Conservation (phyloP, 2,329 filamentous ascomycete species). For the Penicillium oxalicum region DNA sequence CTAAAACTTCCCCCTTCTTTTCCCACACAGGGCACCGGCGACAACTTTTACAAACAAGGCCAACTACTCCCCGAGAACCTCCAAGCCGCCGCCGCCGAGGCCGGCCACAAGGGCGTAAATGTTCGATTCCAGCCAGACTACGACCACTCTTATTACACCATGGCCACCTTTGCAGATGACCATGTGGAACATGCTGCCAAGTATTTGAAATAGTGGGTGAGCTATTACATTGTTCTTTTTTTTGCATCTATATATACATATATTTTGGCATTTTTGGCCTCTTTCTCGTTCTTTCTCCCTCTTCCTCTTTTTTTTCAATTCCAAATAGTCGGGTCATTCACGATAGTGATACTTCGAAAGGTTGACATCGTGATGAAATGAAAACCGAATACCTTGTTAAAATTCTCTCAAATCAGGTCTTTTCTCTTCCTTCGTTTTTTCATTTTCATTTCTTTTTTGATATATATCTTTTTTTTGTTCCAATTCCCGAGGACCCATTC, state of each 20-base stretch:
- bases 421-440: constrained; percentile 5
- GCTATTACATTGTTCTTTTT: constrained; percentile 5
- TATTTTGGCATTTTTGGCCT: background rate
- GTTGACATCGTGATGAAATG: no score
- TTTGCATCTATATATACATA: background rate
- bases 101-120: constrained; percentile 64
- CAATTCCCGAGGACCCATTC: background rate
- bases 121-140: constrained; percentile 85
- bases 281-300: no score
- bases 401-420: background rate
- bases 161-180: constrained; percentile 82
- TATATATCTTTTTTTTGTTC: constrained; percentile 4
- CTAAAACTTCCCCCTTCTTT: background rate
- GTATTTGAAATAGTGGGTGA: constrained; percentile 57
- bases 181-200: constrained; percentile 90
- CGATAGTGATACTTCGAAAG: no score
- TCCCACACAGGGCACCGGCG: constrained; percentile 65
- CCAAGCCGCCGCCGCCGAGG: constrained; percentile 67
- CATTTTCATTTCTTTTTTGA: constrained; percentile 5
- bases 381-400: no score
- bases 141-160: constrained; percentile 97
- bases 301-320: no score
- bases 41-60: constrained; percentile 93
- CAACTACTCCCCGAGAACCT: constrained; percentile 95
- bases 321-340: no score